Percentiles rank a stretch among this genome's conserved stretches.
Conservation (phyloP, 345 rosid genomes). For the Excoecaria agallocha region DNA sequence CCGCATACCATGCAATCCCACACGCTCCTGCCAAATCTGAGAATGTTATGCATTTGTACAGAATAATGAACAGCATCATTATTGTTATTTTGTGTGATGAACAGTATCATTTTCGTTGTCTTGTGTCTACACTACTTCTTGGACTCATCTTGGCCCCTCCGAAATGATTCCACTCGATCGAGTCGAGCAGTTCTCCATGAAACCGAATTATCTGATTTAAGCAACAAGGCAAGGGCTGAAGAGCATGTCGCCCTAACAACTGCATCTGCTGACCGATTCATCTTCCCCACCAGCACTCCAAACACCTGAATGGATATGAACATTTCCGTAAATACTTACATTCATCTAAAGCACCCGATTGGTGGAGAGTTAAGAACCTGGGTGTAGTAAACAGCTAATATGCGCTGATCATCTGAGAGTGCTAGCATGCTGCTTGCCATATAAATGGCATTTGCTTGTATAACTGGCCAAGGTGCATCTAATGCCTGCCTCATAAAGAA, state of each 20-base stretch:
- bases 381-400: constrained; percentile 57
- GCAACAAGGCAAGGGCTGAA: constrained; percentile 66
- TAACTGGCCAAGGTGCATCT: constrained; percentile 87
- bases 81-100: background rate
- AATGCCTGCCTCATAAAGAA: constrained; percentile 58
- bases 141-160: constrained; percentile 41
- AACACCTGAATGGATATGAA: constrained; percentile 48
- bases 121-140: constrained; percentile 6
- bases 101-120: background rate
- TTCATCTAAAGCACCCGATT: background rate
- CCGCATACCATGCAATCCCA: background rate
- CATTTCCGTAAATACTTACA: background rate
- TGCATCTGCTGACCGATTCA: constrained; percentile 70
- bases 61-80: background rate
- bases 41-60: background rate
- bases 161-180: constrained; percentile 46
- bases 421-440: constrained; percentile 77
- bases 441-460: constrained; percentile 93
- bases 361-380: constrained; percentile 48
- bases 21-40: background rate
- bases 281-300: constrained; percentile 72
- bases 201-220: constrained; percentile 57
- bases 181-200: constrained; percentile 64
- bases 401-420: constrained; percentile 75
- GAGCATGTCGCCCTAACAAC: constrained; percentile 80